Evolutionary conservation across 371 early-diverging fungal species (phyloP), one percentile per base, ranked within the genome.

Genomic region (Umbelopsis sp.): DNA sequence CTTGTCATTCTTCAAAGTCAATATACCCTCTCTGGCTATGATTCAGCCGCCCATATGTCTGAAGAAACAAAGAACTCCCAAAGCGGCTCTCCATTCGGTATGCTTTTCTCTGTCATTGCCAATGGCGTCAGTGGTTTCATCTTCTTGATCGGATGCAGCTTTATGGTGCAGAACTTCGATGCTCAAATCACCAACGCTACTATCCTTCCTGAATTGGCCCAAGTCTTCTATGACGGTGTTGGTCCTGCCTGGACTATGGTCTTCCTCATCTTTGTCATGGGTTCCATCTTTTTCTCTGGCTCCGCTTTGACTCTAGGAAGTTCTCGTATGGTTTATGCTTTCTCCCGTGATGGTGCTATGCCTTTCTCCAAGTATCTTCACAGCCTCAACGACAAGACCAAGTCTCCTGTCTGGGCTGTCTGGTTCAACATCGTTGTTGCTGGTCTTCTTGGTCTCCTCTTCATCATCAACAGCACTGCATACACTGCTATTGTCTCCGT

Each of bases 281-380:
- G 83, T 45, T 81, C 80, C 44, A 84, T 81, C 50, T 88, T 88
- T 78, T 84, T 87, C 65, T 85, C 85, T 41, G 86, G 88, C 32
- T 72, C 82, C 35, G 82, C 85, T 45, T 78, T 85, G 3, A 76
- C 80, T 4, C 76, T 86, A 2, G 82, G 89, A 53, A 87, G 85
- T 69, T 88, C 89, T 9, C 85, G 92, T 50, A 90, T 89, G 90
- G 80, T 91, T 20, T 93, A 91, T 69, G 91, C 92, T 8, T 91
- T 93, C 79, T 87, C 91, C 20, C 82, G 93, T 70, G 92, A 92
- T 74, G 90, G 89, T 22, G 91, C 81, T 9, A 78, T 83, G 81
- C 80, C 81, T 8, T 72, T 79, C 38, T 81, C 81, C 48, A 76
- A 74, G 16, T 57, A 71, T n/a, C 53, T 83, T 16, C 80, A 81